Evolutionary conservation across 2,329 filamentous ascomycete genomes (phyloP), one percentile per base, ranked within the genome.

Genomic region (Mycosphaerella sp.): DNA sequence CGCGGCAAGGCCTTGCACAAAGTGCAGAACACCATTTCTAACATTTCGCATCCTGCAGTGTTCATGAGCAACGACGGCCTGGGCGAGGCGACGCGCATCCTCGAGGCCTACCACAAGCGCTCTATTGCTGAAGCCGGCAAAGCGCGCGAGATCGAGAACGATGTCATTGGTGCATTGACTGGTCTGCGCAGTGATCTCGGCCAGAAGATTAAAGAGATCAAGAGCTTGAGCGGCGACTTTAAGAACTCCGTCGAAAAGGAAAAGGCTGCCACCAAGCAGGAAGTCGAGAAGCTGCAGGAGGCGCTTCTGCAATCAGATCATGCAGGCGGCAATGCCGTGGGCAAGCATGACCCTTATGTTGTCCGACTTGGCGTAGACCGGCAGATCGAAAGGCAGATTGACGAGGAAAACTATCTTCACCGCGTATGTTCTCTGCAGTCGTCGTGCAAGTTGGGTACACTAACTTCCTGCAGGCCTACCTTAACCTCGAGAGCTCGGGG

Each of bases 141-240:
- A 71, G 89, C 91, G 2, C 84, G 80, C 51, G 89, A 95, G 56
- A 90, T 96, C 51, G 89, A 97, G 67, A 84, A 84, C 55, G 91
- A 97, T 65, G 89, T 98, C 41, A 89, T 97, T 57, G 76, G 87
- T 44, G 89, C 91, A 46, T 75, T 98, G 50, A 89, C 85, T 2
- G 89, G 89, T 1, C 74, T 98, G 48, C 78, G 93, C 52, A 90
- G 84, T 64, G 93, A 98, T 68, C 75, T 98, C 14, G 86, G 86
- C 55, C 89, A 94, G 68, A 98, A 98, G 74, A 95, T 95, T 70
- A 98, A 97, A 71, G 93, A 98, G 71, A 98, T 98, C 73, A 95
- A 95, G 73, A 85, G 83, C 59, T 75, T 98, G 13, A 87, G 89
- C 5, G 87, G 89, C 13, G 93, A 98, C 69, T 98, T 98, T 73